Evolutionary conservation across 495 filamentous ascomycete genomes (phyloP).

Genomic region (Hyaloscypha hepaticicola): DNA sequence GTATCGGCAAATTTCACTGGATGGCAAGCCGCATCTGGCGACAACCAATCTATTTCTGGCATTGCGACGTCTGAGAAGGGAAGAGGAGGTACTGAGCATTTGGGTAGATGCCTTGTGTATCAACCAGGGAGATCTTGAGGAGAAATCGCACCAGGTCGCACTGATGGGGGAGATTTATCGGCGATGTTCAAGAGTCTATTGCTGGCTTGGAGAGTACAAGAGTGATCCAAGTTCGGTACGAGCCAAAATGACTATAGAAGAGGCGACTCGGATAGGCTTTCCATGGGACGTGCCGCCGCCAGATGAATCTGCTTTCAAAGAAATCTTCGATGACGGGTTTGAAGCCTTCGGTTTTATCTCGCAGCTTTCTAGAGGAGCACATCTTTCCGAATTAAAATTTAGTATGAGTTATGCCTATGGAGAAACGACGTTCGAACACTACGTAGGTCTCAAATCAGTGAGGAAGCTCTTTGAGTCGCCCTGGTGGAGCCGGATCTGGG

Average conservation of each 20-base stretch:
- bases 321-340: background rate
- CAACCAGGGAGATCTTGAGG: constrained; percentile 26
- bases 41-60: constrained; percentile 4
- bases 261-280: background rate
- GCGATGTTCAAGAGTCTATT: constrained; percentile 9
- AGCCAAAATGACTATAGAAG: background rate
- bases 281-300: background rate
- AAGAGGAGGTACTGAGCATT: background rate
- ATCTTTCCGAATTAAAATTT: background rate
- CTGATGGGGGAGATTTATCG: constrained; percentile 29
- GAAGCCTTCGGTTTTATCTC: background rate
- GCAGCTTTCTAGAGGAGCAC: background rate
- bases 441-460: background rate
- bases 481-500: background rate
- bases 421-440: background rate
- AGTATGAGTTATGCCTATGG: background rate
- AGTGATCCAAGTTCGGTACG: background rate
- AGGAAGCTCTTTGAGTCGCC: background rate
- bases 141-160: constrained; percentile 17
- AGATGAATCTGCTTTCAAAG: background rate
- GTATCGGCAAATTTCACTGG: background rate
- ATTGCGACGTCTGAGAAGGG: constrained; percentile 4
- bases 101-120: constrained; percentile 28
- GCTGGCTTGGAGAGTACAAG: constrained; percentile 16
- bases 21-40: background rate